Base-by-base conservation (phyloP, 139 green algal species). In the Chlorella vulgaris region DNA sequence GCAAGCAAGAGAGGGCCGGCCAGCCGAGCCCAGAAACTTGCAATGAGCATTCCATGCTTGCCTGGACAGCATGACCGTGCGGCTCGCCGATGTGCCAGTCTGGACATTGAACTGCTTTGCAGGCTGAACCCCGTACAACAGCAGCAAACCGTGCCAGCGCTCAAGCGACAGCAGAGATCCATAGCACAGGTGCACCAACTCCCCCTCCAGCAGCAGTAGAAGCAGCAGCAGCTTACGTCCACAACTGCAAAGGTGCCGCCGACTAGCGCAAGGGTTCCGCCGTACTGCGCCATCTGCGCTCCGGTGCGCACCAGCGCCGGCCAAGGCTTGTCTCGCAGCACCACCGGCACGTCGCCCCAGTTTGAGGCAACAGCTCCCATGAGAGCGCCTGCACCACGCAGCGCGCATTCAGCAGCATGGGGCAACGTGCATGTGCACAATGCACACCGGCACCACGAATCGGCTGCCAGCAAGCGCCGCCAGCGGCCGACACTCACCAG, bases 261-360 rank as follows among this genome's bases (percentile, higher is more conserved):
- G 15, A 92, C 78, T 0, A 81, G 38, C 1, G 69, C 86, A 21
- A 92, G 81, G 2, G 84, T 91, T n/a, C 67, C 18, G n/a, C 86
- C 88, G 55, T 91, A 89, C 33, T 73, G 65, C 21, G 58, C 51
- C 88, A 92, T 92, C 26, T 91, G 84, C 7, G 33, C 60, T 10
- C 88, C 88, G 69, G 88, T 91, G 18, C 87, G 74, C 71, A 86
- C 77, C 28, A 91, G 77, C 1, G 88, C 86, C 7, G 88, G 88
- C 88, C 81, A 86, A 28, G 88, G 81, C 81, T 90, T 87, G 74
- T 91, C 55, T 22, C 78, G 51, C 33, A 91, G 81, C 39, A 91
- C 83, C 29, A 80, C 39, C 7, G 84, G 84, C 1, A 91, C 65
- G 66, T 91, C 84, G 4, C 83, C 71, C 88, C 88, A 91, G 69